These are phyloP conservation scores for Kwoniella shivajii DNA, from an alignment of 1,284 basidiomycete genomes.

Conservation along the genomic window DNA sequence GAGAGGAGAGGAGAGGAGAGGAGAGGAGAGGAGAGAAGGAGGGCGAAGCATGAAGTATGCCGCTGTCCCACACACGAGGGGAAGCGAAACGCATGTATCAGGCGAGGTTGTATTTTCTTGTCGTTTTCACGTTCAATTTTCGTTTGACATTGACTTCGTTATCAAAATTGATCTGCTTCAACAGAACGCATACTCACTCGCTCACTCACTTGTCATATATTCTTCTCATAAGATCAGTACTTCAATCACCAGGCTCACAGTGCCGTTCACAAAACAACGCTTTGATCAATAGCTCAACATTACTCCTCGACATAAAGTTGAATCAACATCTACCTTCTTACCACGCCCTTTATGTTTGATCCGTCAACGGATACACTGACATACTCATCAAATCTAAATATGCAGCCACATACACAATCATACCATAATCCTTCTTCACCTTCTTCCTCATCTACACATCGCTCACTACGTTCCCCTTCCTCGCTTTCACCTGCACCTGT, in stretches of 20 bases:
- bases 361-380: neutral
- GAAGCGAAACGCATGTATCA: neutral
- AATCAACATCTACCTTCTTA: constrained; percentile 16
- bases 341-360: neutral
- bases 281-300: neutral
- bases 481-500: neutral
- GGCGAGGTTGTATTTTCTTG: neutral
- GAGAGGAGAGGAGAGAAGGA: no score
- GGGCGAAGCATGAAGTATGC: no score
- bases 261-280: neutral
- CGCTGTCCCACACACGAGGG: neutral
- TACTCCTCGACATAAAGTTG: constrained; percentile 3
- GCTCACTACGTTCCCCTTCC: neutral
- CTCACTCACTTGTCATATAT: neutral
- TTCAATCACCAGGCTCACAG: neutral
- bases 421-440: neutral
- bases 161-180: no score
- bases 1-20: no score
- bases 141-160: neutral
- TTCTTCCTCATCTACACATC: neutral
- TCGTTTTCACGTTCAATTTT: neutral
- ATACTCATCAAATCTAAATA: neutral
- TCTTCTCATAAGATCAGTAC: neutral
- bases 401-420: neutral
- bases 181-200: no score